Conservation (phyloP, 441 rosid species). For the Euphorbia celastroides region DNA sequence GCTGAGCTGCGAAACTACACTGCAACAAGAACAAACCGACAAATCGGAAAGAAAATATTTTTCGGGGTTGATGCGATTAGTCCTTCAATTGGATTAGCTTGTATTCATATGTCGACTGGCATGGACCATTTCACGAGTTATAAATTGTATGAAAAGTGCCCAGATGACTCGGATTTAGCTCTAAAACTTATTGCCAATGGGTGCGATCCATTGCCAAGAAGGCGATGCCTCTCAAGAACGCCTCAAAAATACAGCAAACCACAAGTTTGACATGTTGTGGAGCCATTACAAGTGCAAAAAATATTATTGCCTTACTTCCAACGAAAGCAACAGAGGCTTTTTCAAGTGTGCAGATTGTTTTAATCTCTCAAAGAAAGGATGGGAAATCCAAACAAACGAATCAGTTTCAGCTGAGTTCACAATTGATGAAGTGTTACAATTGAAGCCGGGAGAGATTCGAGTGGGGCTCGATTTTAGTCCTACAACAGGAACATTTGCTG, state of each 20-base stretch:
- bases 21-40: conserved; percentile 36
- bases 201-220: conserved; percentile 50
- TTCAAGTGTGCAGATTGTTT: conserved; percentile 50
- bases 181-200: conserved; percentile 42
- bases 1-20: conserved; percentile 40
- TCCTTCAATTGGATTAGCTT: conserved; percentile 39
- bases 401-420: conserved; percentile 45
- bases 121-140: conserved; percentile 38
- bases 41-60: conserved; percentile 35
- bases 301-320: conserved; percentile 45
- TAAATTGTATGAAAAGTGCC: conserved; percentile 35
- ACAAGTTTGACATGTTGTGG: conserved; percentile 42
- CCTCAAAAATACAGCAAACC: conserved; percentile 34
- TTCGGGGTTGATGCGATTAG: conserved; percentile 42
- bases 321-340: conserved; percentile 38
- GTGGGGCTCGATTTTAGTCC: conserved; percentile 54
- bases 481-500: conserved; percentile 46
- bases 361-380: conserved; percentile 37
- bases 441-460: conserved; percentile 44
- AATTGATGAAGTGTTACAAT: conserved; percentile 38
- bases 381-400: conserved; percentile 30
- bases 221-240: conserved; percentile 47
- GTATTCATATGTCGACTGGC: conserved; percentile 26
- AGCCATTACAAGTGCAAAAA: conserved; percentile 45
- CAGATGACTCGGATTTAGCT: conserved; percentile 43